A percentile compares a stretch with the other conserved stretches of the same genome.
These are phyloP conservation scores for Lagerstroemia speciosa DNA, from an alignment of 345 rosid species.

Conservation along the genomic window DNA sequence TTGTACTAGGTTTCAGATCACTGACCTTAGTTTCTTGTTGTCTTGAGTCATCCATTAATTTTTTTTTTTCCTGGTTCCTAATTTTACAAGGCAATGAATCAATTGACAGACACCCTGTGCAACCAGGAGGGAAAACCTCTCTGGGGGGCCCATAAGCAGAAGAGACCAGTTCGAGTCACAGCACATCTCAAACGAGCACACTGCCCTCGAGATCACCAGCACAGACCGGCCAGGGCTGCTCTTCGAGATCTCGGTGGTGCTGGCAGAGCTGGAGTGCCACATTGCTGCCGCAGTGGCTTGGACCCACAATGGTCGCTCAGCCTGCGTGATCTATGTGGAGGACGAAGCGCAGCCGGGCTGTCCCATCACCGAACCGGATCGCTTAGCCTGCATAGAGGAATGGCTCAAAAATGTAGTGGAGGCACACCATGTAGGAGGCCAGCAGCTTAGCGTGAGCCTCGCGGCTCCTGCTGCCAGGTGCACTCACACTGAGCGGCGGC, in stretches of 20 bases:
- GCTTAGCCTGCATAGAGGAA: conserved; percentile 41
- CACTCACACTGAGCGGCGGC: conserved; percentile 73
- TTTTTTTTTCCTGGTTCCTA: background rate
- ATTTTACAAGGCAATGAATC: background rate
- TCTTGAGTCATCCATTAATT: background rate
- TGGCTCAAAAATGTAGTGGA: conserved; percentile 51
- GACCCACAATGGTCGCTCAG: conserved; percentile 69
- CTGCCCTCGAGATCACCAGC: conserved; percentile 66
- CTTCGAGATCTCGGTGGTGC: conserved; percentile 68
- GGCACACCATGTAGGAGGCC: conserved; percentile 51
- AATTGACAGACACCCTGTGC: conserved; percentile 52
- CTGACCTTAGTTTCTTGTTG: no score
- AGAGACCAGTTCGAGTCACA: conserved; percentile 32
- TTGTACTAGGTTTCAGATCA: no score
- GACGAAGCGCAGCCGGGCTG: conserved; percentile 41
- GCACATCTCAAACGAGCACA: conserved; percentile 50
- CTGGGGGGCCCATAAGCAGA: conserved; percentile 2
- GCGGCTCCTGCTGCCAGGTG: conserved; percentile 33
- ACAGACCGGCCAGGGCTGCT: conserved; percentile 63
- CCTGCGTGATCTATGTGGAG: conserved; percentile 62
- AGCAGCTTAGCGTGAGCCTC: conserved; percentile 43
- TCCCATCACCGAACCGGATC: conserved; percentile 36
- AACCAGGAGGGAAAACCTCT: conserved; percentile 34
- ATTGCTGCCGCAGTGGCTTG: conserved; percentile 62
- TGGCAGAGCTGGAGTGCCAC: conserved; percentile 54